Conservation (phyloP, 2,329 filamentous ascomycete genomes). For the Beauveria bassiana region DNA sequence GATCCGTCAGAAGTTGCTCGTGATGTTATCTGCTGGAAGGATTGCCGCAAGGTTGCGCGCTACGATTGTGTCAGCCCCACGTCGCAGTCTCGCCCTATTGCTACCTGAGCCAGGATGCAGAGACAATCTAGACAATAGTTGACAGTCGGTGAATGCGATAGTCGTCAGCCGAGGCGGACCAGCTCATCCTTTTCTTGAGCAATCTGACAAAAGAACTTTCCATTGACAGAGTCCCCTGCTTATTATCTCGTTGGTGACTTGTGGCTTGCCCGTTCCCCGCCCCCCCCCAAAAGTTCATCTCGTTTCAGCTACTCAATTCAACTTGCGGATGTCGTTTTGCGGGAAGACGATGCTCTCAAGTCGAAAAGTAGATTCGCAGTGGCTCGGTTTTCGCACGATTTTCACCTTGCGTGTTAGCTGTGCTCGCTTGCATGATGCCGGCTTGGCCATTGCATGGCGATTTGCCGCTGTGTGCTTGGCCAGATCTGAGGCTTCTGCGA, state of each 20-base stretch:
- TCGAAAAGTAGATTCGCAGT: too few relatives aligned
- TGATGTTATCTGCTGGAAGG: not conserved
- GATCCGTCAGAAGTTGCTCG: not conserved
- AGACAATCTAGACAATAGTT: not conserved
- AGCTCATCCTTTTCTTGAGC: not conserved
- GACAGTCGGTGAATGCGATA: not conserved
- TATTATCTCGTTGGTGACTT: not conserved
- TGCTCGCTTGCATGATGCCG: not conserved
- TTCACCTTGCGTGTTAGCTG: not conserved
- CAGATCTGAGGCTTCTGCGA: not conserved
- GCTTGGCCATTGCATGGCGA: constrained; percentile 11
- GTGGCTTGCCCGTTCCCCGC: not conserved
- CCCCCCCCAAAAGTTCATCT: not conserved
- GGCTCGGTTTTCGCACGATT: not conserved
- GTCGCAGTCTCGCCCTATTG: not conserved
- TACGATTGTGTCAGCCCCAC: not conserved
- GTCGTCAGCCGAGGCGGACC: constrained; percentile 2
- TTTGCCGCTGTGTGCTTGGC: constrained; percentile 4
- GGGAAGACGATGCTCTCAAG: not conserved
- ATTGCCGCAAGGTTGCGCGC: not conserved
- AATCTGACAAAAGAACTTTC: not conserved
- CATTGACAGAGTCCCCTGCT: not conserved
- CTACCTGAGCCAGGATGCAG: not conserved
- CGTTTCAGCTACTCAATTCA: not conserved
- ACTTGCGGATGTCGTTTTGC: not conserved